These are phyloP conservation scores for Fusarium sp. DNA, from an alignment of 2,329 filamentous ascomycete genomes.

Conservation along the genomic window DNA sequence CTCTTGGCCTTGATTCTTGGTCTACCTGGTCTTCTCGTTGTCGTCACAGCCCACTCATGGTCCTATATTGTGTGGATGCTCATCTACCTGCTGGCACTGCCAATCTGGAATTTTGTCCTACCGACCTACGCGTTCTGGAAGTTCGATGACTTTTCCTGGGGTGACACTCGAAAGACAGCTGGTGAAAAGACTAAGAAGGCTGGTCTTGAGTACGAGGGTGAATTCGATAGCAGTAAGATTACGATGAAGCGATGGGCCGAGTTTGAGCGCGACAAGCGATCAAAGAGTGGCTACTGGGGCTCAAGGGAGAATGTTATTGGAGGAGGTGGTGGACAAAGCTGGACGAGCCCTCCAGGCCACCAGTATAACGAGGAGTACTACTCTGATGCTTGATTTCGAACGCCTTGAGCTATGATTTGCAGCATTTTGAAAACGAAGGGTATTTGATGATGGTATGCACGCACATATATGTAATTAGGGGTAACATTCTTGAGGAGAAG, in stretches of 20 bases:
- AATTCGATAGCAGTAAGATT: conserved; percentile 98
- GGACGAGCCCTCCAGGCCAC: conserved; percentile 58
- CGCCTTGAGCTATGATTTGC: conserved; percentile 29
- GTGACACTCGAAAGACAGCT: conserved; percentile 94
- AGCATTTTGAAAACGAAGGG: conserved; percentile 37
- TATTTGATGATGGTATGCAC: conserved; percentile 37
- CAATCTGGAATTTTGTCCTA: conserved; percentile 97
- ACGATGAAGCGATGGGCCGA: conserved; percentile 99
- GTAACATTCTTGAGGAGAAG: conserved; percentile 27
- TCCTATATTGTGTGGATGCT: conserved; percentile 97
- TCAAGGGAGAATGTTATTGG: conserved; percentile 63
- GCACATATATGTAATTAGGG: conserved; percentile 44
- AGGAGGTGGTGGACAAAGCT: conserved; percentile 53
- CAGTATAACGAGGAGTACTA: conserved; percentile 67
- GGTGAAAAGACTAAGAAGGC: conserved; percentile 90
- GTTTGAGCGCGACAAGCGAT: conserved; percentile 79
- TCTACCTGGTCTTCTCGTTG: conserved; percentile 89
- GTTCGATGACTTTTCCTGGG: conserved; percentile 99
- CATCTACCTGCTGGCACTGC: conserved; percentile 92
- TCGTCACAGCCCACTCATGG: conserved; percentile 92
- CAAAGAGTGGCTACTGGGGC: conserved; percentile 63
- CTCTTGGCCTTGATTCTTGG: conserved; percentile 91
- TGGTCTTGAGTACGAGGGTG: conserved; percentile 88
- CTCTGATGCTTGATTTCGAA: conserved; percentile 58
- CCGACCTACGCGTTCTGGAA: conserved; percentile 98